Base-by-base conservation (phyloP, 208 protist genomes). In the Lotmaria passim region DNA sequence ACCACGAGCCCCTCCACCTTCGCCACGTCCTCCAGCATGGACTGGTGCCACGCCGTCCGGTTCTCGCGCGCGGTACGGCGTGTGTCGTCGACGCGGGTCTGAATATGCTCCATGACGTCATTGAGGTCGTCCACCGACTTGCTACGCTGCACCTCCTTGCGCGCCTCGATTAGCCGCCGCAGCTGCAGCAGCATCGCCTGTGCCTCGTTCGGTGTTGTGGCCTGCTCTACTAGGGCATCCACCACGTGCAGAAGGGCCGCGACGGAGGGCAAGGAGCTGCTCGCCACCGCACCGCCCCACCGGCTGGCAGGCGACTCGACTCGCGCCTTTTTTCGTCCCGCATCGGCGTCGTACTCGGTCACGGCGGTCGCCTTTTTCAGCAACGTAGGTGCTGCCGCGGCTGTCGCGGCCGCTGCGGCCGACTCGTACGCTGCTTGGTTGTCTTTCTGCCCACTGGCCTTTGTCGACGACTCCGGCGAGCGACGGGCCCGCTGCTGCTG, bases 51-150 rank as follows among this genome's bases (percentile, higher is more conserved):
- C 11, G 43, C 63, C 23, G 69, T 60, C 14, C 87, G 76, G 36
- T 68, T 71, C 33, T 73, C 65, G 46, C 83, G 59, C 12, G 73
- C 81, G 14, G 63, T 57, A n/a, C 69, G 52, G 5, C 83, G 82
- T 28, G 78, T 60, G 19, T 75, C 82, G 75, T 96, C 89, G 15
- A 96, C 91, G n/a, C 81, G 52, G 17, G 55, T 21, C 67, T 96
- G 88, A 53, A 96, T 85, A 15, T 77, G 69, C 4, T 43, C 44
- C 82, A 93, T 87, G n/a, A 79, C 61, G 28, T 60, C 77, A 67
- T 79, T 75, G 19, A 96, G 76, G 36, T 76, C 67, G 8, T 63
- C 67, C 26, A 85, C 70, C 11, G 46, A 66, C 58, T 80, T 78
- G 7, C 78, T 74, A 0, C 79, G 76, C 21, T 75, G 78, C 51